Evolutionary conservation across 1,284 basidiomycete species (phyloP).

Genomic region (Heterobasidion occidentale): DNA sequence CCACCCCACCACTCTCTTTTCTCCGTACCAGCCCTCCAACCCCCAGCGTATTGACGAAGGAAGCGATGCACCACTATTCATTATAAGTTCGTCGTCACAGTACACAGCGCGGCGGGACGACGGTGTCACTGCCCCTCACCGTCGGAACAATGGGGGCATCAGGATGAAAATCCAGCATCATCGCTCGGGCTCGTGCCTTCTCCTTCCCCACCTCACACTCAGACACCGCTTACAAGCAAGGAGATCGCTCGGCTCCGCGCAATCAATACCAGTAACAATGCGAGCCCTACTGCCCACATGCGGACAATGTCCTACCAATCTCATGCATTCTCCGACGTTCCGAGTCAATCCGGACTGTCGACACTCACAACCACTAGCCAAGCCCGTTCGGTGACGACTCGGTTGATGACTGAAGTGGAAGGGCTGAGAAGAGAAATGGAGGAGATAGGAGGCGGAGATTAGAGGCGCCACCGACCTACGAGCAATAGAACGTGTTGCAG

Average conservation of each 20-base stretch:
- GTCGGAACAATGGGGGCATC: background rate
- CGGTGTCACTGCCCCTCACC: background rate
- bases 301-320: background rate
- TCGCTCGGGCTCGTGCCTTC: constrained; percentile 18
- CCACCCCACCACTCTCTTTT: background rate
- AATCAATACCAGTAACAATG: background rate
- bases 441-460: constrained; percentile 11
- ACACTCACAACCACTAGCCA: background rate
- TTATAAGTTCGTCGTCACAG: background rate
- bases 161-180: constrained; percentile 21
- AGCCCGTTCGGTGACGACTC: background rate
- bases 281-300: background rate
- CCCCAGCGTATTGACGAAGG: background rate
- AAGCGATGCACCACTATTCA: background rate
- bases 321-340: background rate
- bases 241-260: constrained; percentile 3
- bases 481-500: background rate
- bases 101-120: too few relatives aligned
- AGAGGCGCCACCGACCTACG: constrained; percentile 14
- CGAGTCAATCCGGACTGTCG: background rate
- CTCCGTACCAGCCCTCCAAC: background rate
- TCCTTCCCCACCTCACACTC: background rate
- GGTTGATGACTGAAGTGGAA: constrained; percentile 15
- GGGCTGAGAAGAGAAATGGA: constrained; percentile 16
- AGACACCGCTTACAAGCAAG: constrained; percentile 3